Conservation (phyloP, 345 rosid genomes). For the Eucalyptus erythrocorys region DNA sequence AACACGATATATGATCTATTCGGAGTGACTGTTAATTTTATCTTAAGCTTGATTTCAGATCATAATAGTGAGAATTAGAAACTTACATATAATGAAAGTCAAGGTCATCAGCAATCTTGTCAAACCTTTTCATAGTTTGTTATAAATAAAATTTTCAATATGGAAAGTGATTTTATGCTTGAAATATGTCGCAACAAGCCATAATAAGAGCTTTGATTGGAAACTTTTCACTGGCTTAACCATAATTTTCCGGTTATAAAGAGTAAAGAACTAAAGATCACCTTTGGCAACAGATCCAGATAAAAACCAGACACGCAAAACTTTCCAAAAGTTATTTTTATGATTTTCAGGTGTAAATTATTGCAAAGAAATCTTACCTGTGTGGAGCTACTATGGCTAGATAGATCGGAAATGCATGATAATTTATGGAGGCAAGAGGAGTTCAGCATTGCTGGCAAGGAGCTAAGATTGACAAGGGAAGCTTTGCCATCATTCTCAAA, state of each 20-base stretch:
- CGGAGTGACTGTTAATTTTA: neutral
- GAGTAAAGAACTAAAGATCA: neutral
- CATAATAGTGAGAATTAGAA: neutral
- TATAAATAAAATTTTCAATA: neutral
- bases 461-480: conserved; percentile 61
- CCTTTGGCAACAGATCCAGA: neutral
- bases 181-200: neutral
- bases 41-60: neutral
- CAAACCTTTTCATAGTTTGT: neutral
- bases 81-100: neutral
- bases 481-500: conserved; percentile 48
- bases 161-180: neutral
- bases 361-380: conserved; percentile 14
- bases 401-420: conserved; percentile 49
- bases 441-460: conserved; percentile 73
- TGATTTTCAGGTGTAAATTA: neutral
- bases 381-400: conserved; percentile 19
- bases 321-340: neutral
- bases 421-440: conserved; percentile 68
- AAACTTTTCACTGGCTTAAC: neutral
- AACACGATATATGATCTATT: neutral
- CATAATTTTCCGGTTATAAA: neutral
- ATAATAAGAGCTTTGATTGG: neutral
- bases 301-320: neutral
- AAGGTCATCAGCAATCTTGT: neutral